Evolutionary conservation across 805 yeast genomes (phyloP).

Genomic region (Candida incommunis): DNA sequence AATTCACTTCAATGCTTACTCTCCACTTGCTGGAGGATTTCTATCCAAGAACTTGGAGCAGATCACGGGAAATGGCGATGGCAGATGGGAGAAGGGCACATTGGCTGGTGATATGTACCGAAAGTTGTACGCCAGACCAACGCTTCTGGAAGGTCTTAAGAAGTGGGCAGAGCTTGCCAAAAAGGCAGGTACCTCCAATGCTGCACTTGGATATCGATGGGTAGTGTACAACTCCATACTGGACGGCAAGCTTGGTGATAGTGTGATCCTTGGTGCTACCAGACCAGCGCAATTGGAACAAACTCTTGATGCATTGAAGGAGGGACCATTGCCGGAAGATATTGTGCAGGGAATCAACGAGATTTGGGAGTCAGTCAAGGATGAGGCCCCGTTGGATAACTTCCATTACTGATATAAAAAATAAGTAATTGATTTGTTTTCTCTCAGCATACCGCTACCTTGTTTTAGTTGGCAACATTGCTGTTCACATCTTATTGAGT

Average conservation of each 20-base stretch:
- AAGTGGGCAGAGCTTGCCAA: conserved; percentile 10
- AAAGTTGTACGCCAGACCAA: conserved; percentile 10
- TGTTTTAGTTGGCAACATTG: too few relatives aligned
- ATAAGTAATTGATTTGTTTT: too few relatives aligned
- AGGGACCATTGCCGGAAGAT: conserved; percentile 14
- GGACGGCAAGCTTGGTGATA: conserved; percentile 11
- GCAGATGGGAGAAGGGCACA: conserved; percentile 10
- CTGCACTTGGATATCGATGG: conserved; percentile 16
- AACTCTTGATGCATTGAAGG: conserved; percentile 10
- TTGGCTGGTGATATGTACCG: conserved; percentile 9
- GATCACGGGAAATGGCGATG: conserved; percentile 6
- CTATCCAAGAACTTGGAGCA: conserved; percentile 9
- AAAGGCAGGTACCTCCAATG: conserved; percentile 8
- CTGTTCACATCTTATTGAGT: too few relatives aligned
- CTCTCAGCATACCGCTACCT: too few relatives aligned
- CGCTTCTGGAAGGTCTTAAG: conserved; percentile 11
- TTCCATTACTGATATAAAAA: too few relatives aligned
- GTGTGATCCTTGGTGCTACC: conserved; percentile 13
- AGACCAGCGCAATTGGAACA: conserved; percentile 10
- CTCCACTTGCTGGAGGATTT: conserved; percentile 17
- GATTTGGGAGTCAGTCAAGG: conserved; percentile 11
- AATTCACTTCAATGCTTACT: conserved; percentile 16
- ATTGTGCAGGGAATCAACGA: conserved; percentile 11
- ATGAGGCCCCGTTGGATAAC: conserved; percentile 14
- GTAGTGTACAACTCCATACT: conserved; percentile 10